Percentiles rank a stretch among this genome's conserved stretches.
Conservation (phyloP, 2,329 filamentous ascomycete genomes). For the Fusarium sp. region DNA sequence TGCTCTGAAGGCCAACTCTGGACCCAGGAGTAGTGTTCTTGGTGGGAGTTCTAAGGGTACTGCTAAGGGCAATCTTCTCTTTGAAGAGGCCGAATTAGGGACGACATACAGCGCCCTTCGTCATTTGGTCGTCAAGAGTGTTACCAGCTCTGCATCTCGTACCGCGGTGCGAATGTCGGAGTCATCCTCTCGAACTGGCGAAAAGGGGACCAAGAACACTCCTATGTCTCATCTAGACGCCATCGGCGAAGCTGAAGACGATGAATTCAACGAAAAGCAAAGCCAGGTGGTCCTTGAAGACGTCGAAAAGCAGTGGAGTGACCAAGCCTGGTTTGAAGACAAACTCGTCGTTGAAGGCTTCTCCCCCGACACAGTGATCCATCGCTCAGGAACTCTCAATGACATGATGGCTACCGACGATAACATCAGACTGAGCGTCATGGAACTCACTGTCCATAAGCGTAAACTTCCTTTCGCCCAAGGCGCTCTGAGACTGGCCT, state of each 20-base stretch:
- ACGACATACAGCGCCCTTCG: conserved; percentile 19
- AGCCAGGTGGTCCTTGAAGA: background rate
- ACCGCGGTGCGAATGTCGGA: conserved; percentile 29
- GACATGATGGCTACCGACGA: conserved; percentile 55
- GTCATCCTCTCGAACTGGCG: conserved; percentile 17
- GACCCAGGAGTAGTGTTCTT: background rate
- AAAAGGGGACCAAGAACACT: conserved; percentile 8
- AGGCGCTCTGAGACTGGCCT: conserved; percentile 52
- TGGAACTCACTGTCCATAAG: conserved; percentile 52
- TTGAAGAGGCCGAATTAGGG: conserved; percentile 21
- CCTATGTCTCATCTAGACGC: conserved; percentile 11
- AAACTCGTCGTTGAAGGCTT: conserved; percentile 40
- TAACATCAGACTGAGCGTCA: conserved; percentile 52
- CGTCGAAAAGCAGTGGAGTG: conserved; percentile 9
- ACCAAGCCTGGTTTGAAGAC: conserved; percentile 8
- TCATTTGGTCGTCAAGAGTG: conserved; percentile 23
- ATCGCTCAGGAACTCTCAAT: conserved; percentile 50
- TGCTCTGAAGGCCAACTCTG: background rate
- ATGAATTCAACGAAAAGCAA: conserved; percentile 12
- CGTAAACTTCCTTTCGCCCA: conserved; percentile 48
- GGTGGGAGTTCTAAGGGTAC: conserved; percentile 5
- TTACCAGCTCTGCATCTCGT: conserved; percentile 27
- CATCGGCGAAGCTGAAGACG: conserved; percentile 25
- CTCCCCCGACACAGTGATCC: conserved; percentile 48
- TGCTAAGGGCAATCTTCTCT: conserved; percentile 15